Evolutionary conservation across 768 basidiomycete species (phyloP), one percentile per base, ranked within the genome.

Genomic region (Termitomyces sp.): DNA sequence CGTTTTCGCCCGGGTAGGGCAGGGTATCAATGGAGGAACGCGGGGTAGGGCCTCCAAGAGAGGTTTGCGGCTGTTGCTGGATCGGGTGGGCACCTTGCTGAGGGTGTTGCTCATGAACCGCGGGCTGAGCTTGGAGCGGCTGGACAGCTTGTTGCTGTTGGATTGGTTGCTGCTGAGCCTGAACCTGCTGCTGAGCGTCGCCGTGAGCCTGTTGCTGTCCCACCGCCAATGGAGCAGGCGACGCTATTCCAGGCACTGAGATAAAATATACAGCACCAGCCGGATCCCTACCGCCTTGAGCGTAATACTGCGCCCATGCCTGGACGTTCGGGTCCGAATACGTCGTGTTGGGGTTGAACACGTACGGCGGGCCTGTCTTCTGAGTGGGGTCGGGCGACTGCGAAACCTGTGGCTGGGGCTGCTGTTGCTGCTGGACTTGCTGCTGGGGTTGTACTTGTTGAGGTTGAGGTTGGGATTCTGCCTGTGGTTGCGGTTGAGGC

Each of bases 301-400:
- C 85, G 67, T 93, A 93, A 70, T 94, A 94, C 63, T 85, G 82
- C 6, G 89, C 91, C 91, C 91, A 93, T 0, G 88, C 89, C 67
- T 93, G 91, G 22, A 87, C 90, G 61, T 91, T 91, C 55, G 85
- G 82, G 68, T 94, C 91, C 16, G 83, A 72, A 64, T 94, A 94
- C 22, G 83, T 84, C 49, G 76, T 74, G 30, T 76, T 79, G 4
- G 89, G 88, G 62, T 91, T 83, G 65, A 81, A 93, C 9, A 75
- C 68, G 66, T 80, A 80, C 16, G 84, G 82, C 20, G 80, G 78
- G n/a, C 78, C 78, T 10, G 58, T 22, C 46, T 45, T 74, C 72
- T 10, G 63, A 20, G 40, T 73, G 70, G 2, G 59, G 46, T 42
- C 74, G 69, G 8, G 51, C 48, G 42, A 57, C 65, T 69, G 66